phyloP scores from a whole-genome alignment of 1,284 basidiomycete species.

The Rhodotorula glutinis region DNA sequence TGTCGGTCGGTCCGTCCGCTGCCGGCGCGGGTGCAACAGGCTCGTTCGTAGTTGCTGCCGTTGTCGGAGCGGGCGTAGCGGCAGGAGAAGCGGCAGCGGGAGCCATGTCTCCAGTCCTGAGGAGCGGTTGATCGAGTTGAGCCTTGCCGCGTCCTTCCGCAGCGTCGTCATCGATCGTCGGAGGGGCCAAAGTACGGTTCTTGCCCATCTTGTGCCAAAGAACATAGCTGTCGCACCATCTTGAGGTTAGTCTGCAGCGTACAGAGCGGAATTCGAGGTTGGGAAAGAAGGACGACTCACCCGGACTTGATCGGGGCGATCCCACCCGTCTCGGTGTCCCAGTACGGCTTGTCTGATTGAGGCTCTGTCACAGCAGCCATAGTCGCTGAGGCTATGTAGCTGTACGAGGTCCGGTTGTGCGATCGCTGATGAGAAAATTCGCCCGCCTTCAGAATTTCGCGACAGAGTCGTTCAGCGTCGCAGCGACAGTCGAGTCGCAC shows the following conservation, averaged over 20 bases:
- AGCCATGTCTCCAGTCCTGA: slow-evolving; percentile 9
- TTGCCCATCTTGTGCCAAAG: slow-evolving; percentile 49
- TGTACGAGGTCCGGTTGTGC: not conserved
- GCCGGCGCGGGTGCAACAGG: slow-evolving; percentile 15
- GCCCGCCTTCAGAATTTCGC: not conserved
- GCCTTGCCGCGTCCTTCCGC: slow-evolving; percentile 36
- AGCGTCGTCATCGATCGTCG: slow-evolving; percentile 40
- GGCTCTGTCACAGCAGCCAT: not conserved
- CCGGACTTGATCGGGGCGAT: slow-evolving; percentile 68
- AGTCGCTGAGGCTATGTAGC: not conserved
- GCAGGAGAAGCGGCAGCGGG: slow-evolving; percentile 2
- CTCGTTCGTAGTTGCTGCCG: slow-evolving; percentile 31
- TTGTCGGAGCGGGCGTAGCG: not conserved
- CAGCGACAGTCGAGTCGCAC: too few species aligned
- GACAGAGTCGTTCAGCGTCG: not conserved
- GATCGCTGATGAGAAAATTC: not conserved
- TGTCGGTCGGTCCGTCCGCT: slow-evolving; percentile 43
- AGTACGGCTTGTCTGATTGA: slow-evolving; percentile 46
- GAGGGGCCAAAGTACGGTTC: not conserved
- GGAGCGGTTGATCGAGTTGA: not conserved
- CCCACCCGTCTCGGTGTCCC: slow-evolving; percentile 23
- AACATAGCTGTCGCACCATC: slow-evolving; percentile 56
- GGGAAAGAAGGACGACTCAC: slow-evolving; percentile 52
- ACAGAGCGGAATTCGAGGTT: too few species aligned
- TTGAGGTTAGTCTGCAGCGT: not conserved